phyloP scores from a whole-genome alignment of 2,329 filamentous ascomycete species.

The Cucurbitaria berberidis region DNA sequence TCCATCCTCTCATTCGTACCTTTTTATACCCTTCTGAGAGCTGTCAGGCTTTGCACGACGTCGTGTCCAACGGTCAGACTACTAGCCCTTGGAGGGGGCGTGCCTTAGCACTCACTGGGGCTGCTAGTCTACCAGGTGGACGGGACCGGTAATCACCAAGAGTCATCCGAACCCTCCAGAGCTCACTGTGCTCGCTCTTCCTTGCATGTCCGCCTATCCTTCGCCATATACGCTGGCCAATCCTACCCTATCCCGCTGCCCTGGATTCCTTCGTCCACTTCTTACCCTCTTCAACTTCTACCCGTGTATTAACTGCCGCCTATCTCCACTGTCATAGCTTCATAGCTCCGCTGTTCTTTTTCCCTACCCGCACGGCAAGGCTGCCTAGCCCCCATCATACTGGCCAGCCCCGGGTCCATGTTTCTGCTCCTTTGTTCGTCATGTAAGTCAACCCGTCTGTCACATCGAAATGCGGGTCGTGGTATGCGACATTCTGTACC shows the following conservation, averaged over 20 bases:
- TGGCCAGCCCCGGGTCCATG: conserved; percentile 37
- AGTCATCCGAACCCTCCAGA: conserved; percentile 36
- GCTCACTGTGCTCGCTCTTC: conserved; percentile 33
- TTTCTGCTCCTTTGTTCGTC: conserved; percentile 45
- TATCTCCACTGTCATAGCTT: conserved; percentile 41
- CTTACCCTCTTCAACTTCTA: conserved; percentile 18
- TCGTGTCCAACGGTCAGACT: conserved; percentile 41
- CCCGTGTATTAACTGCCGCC: conserved; percentile 29
- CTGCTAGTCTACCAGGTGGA: conserved; percentile 41
- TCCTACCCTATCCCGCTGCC: conserved; percentile 32
- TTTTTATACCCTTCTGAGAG: conserved; percentile 25
- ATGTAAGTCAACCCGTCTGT: conserved; percentile 44
- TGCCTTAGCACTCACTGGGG: conserved; percentile 37
- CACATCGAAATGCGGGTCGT: conserved; percentile 41
- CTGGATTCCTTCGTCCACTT: conserved; percentile 32
- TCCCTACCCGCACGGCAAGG: conserved; percentile 30
- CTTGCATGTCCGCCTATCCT: conserved; percentile 38
- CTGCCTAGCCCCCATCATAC: conserved; percentile 34
- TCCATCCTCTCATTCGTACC: conserved; percentile 22
- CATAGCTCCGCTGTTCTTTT: conserved; percentile 23
- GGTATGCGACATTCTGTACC: conserved; percentile 40
- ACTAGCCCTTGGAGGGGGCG: conserved; percentile 29
- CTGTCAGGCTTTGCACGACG: conserved; percentile 44
- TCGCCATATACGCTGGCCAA: conserved; percentile 27
- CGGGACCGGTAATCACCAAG: conserved; percentile 44